These are phyloP conservation scores for Penicillium hordei DNA, from an alignment of 2,329 filamentous ascomycete species.

Conservation along the genomic window DNA sequence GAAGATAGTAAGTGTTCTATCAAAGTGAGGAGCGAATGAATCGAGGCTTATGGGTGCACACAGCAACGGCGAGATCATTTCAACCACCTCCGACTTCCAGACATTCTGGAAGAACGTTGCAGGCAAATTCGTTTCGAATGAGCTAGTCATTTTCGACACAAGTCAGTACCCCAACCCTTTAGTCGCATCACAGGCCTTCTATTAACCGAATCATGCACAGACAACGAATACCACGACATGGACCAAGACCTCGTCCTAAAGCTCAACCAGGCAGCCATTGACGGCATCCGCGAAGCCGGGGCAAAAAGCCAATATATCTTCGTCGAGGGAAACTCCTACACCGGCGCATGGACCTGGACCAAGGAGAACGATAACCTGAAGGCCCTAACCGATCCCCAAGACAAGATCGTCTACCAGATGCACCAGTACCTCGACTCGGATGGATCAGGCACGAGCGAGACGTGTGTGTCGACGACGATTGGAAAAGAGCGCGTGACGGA, in stretches of 20 bases:
- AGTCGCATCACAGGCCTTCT: too few relatives aligned
- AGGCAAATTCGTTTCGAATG: conserved; percentile 53
- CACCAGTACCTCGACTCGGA: conserved; percentile 62
- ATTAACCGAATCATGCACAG: conserved; percentile 16
- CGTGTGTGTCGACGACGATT: conserved; percentile 57
- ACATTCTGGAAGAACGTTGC: conserved; percentile 61
- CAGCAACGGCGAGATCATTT: conserved; percentile 29
- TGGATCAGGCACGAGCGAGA: conserved; percentile 51
- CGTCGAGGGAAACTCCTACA: conserved; percentile 56
- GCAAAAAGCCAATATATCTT: conserved; percentile 61
- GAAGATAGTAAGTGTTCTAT: conserved; percentile 34
- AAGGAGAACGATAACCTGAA: conserved; percentile 46
- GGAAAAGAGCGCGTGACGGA: conserved; percentile 50
- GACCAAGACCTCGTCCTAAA: conserved; percentile 58
- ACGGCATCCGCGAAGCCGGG: conserved; percentile 60
- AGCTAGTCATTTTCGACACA: conserved; percentile 62
- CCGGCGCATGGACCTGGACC: conserved; percentile 52
- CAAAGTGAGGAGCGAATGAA: background rate
- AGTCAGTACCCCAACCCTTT: conserved; percentile 32
- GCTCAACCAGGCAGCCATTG: conserved; percentile 65
- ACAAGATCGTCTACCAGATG: conserved; percentile 62
- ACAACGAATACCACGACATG: conserved; percentile 67
- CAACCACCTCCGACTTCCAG: conserved; percentile 52
- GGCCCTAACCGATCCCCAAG: conserved; percentile 51
- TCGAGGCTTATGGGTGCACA: conserved; percentile 1